A percentile compares a stretch with the other conserved stretches of the same genome.
Conservation (phyloP, 1,139 yeast genomes). For the Geotrichum klebahnii region DNA sequence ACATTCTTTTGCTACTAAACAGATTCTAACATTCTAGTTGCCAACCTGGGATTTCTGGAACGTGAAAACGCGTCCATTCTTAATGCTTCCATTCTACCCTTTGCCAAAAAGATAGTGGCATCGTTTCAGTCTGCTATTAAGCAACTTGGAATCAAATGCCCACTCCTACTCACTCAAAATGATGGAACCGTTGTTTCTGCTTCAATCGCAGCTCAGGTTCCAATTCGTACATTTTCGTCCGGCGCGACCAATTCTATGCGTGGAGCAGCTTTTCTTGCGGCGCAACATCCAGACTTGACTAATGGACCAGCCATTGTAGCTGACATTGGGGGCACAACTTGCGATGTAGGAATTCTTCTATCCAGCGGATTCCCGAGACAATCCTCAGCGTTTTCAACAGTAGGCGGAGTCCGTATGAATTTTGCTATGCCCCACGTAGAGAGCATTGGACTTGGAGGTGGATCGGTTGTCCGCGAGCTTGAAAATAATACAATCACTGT, state of each 20-base stretch:
- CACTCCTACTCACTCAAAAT: constrained; percentile 44
- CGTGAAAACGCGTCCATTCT: constrained; percentile 46
- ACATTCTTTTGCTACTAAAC: not conserved
- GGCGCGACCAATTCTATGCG: constrained; percentile 49
- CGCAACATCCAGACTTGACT: constrained; percentile 32
- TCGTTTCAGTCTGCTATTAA: constrained; percentile 41
- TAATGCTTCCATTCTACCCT: constrained; percentile 43
- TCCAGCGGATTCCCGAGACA: constrained; percentile 45
- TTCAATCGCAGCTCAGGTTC: constrained; percentile 39
- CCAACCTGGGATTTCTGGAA: constrained; percentile 44
- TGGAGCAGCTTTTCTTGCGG: constrained; percentile 45
- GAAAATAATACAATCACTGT: constrained; percentile 33
- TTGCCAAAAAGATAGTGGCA: constrained; percentile 41
- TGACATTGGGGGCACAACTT: constrained; percentile 47
- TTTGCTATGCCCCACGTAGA: constrained; percentile 48
- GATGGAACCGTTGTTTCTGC: constrained; percentile 45
- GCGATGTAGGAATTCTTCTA: constrained; percentile 45
- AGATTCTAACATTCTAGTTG: constrained; percentile 25
- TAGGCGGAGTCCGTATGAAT: constrained; percentile 46
- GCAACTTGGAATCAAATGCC: constrained; percentile 39
- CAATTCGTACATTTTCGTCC: constrained; percentile 45
- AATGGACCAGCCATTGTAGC: constrained; percentile 38
- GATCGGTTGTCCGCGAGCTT: constrained; percentile 41
- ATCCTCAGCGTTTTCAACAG: constrained; percentile 39
- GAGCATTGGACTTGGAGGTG: constrained; percentile 46